Evolutionary conservation across 306 rosid species (phyloP), one percentile per base, ranked within the genome.

Genomic region (Malus sieversii): DNA sequence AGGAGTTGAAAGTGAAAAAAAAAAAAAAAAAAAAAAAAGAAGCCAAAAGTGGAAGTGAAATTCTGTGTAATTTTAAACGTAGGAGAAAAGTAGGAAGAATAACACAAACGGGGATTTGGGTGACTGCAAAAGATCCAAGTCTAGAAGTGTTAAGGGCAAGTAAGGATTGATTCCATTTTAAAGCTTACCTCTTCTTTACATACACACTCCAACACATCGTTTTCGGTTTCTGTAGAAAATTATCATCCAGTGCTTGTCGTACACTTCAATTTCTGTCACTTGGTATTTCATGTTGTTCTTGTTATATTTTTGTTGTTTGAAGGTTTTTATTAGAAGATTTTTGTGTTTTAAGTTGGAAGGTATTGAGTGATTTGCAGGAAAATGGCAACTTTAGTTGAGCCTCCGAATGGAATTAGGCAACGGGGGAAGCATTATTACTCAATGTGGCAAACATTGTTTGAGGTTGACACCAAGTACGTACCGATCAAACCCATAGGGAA

Each of bases 401-500:
- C 94, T 6, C 92, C 93, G 0, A 84, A 84, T 71, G 89, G 80
- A 80, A 68, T 82, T 71, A 84, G 77, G 84, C 88, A 84, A 25
- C 76, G 60, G 68, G 96, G 93, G 63, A 94, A 94, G 78, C 92
- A 90, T 79, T 90, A 83, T 44, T 90, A 82, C 79, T 59, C 90
- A 63, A 86, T 91, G 84, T 88, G 90, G 89, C 89, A 87, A 63
- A 88, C 93, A 6, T 75, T 92, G 86, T 94, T 92, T 62, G 97
- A 94, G 86, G 80, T 94, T 80, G 95, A 94, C 61, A 88, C 85
- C 35, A 94, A 94, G 78, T 94, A 91, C 48, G 80, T 88, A 68
- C 93, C 97, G 2, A 92, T 94, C 80, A 91, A 88, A 66, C 93
- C 92, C 6, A 87, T 94, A 18, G 96, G 98, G 62, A 82, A 86